Evolutionary conservation across 2,329 filamentous ascomycete species (phyloP).

Genomic region (Trichoderma sp.): DNA sequence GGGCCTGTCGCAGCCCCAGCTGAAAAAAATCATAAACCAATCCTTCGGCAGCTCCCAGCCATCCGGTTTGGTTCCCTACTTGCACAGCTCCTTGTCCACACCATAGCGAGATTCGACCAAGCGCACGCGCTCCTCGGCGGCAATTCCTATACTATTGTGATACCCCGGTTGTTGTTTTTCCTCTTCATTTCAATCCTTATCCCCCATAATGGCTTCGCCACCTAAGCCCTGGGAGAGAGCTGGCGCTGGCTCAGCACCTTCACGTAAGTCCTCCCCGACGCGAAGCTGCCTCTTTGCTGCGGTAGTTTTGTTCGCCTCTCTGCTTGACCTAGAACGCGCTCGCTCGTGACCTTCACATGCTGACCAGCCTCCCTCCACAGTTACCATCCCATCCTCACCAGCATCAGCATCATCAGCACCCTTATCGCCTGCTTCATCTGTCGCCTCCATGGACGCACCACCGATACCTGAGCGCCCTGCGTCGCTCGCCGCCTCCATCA

Average conservation of each 20-base stretch:
- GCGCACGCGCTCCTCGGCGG: conserved; percentile 2
- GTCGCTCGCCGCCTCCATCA: conserved; percentile 74
- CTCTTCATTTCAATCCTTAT: not conserved
- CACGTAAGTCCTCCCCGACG: conserved; percentile 5
- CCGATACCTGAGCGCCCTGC: conserved; percentile 78
- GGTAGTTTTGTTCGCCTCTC: not conserved
- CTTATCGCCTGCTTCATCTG: conserved; percentile 25
- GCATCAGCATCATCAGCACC: conserved; percentile 40
- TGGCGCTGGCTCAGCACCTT: conserved; percentile 7
- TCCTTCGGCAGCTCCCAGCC: conserved; percentile 3
- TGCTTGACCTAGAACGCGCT: not conserved
- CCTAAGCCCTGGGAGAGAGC: conserved; percentile 96
- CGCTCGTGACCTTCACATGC: conserved; percentile 25
- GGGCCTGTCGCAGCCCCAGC: conserved; percentile 10
- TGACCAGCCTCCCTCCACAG: conserved; percentile 29
- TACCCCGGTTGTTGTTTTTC: conserved; percentile 4
- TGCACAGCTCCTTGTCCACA: not conserved
- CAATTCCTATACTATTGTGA: not conserved
- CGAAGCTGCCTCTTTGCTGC: not conserved
- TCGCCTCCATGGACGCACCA: conserved; percentile 51
- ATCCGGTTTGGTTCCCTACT: not conserved
- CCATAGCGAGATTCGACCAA: not conserved
- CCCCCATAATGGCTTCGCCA: conserved; percentile 65
- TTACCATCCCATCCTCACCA: conserved; percentile 33
- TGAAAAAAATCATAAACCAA: conserved; percentile 3